A percentile compares a stretch with the other conserved stretches of the same genome.
Evolutionary conservation across 2,329 filamentous ascomycete species (phyloP).

Genomic region (Fusarium tuaranense): DNA sequence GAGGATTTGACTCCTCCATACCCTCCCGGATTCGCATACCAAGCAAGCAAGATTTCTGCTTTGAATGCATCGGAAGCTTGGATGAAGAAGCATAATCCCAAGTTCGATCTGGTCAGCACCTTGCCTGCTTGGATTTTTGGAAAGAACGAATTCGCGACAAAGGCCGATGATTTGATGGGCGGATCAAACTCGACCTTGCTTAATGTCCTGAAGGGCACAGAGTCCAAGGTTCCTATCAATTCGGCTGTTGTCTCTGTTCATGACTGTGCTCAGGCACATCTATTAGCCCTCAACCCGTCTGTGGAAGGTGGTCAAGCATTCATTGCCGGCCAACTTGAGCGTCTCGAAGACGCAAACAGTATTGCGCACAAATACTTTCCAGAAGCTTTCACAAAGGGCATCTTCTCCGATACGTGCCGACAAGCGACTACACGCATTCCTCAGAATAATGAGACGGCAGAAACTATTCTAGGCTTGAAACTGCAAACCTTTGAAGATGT

Average conservation of each 20-base stretch:
- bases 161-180: neutral
- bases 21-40: neutral
- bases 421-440: neutral
- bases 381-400: neutral
- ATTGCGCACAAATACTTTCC: neutral
- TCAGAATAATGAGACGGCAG: neutral
- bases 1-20: neutral
- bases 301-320: neutral
- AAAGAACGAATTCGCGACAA: neutral
- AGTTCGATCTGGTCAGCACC: neutral
- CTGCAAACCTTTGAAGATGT: neutral
- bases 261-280: neutral
- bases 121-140: slow-evolving; percentile 12
- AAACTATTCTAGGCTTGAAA: neutral
- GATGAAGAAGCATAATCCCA: slow-evolving; percentile 1
- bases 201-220: neutral
- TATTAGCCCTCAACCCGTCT: neutral
- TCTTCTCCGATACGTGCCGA: neutral
- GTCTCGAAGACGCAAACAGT: neutral
- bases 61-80: slow-evolving; percentile 9
- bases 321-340: neutral
- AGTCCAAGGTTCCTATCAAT: neutral
- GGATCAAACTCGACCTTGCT: slow-evolving; percentile 2
- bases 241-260: slow-evolving; percentile 4
- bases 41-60: slow-evolving; percentile 8